phyloP scores from a whole-genome alignment of 495 filamentous ascomycete species.

The Penicillium parvum region DNA sequence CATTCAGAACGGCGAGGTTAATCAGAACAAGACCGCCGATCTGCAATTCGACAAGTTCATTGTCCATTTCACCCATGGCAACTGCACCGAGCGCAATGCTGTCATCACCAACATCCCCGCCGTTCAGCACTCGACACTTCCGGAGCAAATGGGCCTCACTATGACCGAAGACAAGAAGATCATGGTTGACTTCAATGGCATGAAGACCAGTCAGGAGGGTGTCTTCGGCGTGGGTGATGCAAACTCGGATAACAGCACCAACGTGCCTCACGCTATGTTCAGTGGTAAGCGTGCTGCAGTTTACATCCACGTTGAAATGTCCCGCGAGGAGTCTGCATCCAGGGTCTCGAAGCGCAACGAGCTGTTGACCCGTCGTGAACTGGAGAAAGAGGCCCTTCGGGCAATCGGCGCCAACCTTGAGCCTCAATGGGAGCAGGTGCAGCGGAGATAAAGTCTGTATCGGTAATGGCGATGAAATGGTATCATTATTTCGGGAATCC shows the following conservation, averaged over 20 bases:
- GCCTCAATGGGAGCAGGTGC: slow-evolving; percentile 9
- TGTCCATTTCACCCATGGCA: slow-evolving; percentile 48
- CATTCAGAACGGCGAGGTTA: slow-evolving; percentile 35
- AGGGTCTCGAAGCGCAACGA: slow-evolving; percentile 29
- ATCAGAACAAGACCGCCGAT: slow-evolving; percentile 31
- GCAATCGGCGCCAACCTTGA: slow-evolving; percentile 34
- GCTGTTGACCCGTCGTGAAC: slow-evolving; percentile 15
- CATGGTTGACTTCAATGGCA: slow-evolving; percentile 31
- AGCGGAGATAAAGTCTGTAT: background rate
- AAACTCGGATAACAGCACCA: slow-evolving; percentile 53
- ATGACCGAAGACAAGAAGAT: slow-evolving; percentile 44
- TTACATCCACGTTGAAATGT: slow-evolving; percentile 9
- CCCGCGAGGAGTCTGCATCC: slow-evolving; percentile 31
- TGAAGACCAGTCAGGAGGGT: slow-evolving; percentile 46
- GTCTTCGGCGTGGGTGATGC: slow-evolving; percentile 55
- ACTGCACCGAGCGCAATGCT: slow-evolving; percentile 38
- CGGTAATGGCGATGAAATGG: too few relatives aligned
- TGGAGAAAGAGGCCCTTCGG: slow-evolving; percentile 29
- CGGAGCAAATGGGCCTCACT: slow-evolving; percentile 37
- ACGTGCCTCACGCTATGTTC: slow-evolving; percentile 54
- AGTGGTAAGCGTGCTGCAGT: slow-evolving; percentile 46
- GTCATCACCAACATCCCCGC: slow-evolving; percentile 49
- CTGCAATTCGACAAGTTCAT: slow-evolving; percentile 48
- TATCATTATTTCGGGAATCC: too few relatives aligned
- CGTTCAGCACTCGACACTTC: slow-evolving; percentile 36